These are phyloP conservation scores for Aspergillus cavernicola DNA, from an alignment of 495 filamentous ascomycete species.

Conservation along the genomic window DNA sequence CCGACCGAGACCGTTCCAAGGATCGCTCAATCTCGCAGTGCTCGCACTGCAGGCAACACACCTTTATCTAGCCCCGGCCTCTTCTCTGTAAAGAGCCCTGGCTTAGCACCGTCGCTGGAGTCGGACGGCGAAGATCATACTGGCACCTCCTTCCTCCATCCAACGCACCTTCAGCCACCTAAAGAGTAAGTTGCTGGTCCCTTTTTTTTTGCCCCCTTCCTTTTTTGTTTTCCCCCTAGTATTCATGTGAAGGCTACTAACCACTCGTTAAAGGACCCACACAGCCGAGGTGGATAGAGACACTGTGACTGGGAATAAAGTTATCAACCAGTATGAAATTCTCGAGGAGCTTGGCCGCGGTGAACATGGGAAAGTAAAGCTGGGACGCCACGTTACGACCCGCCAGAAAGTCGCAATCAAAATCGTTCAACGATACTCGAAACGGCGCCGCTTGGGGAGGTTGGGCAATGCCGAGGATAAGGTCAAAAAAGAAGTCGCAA, in stretches of 20 bases:
- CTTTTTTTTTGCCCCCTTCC: background rate
- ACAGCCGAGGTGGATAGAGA: slow-evolving; percentile 87
- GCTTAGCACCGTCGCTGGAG: slow-evolving; percentile 40
- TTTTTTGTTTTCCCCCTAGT: background rate
- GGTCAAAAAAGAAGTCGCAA: slow-evolving; percentile 95
- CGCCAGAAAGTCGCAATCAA: slow-evolving; percentile 91
- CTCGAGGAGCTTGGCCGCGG: slow-evolving; percentile 93
- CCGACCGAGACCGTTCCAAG: slow-evolving; percentile 33
- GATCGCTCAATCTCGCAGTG: slow-evolving; percentile 27
- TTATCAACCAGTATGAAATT: slow-evolving; percentile 96
- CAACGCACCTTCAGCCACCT: slow-evolving; percentile 58
- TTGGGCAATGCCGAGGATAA: slow-evolving; percentile 77
- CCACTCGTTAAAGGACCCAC: slow-evolving; percentile 57
- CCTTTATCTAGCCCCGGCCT: slow-evolving; percentile 66
- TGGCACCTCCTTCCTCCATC: slow-evolving; percentile 60
- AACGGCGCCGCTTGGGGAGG: slow-evolving; percentile 82
- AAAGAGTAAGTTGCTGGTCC: slow-evolving; percentile 47
- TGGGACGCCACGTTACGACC: slow-evolving; percentile 73
- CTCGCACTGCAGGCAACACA: slow-evolving; percentile 59
- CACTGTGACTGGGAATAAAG: slow-evolving; percentile 80
- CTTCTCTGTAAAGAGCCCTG: slow-evolving; percentile 50
- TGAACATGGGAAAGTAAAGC: slow-evolving; percentile 95
- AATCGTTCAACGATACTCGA: slow-evolving; percentile 94
- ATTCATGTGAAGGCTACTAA: slow-evolving; percentile 1
- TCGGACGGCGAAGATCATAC: slow-evolving; percentile 44